A percentile compares a stretch with the other conserved stretches of the same genome.
Conservation (phyloP, 2,329 filamentous ascomycete species). For the Colletotrichum horii region DNA sequence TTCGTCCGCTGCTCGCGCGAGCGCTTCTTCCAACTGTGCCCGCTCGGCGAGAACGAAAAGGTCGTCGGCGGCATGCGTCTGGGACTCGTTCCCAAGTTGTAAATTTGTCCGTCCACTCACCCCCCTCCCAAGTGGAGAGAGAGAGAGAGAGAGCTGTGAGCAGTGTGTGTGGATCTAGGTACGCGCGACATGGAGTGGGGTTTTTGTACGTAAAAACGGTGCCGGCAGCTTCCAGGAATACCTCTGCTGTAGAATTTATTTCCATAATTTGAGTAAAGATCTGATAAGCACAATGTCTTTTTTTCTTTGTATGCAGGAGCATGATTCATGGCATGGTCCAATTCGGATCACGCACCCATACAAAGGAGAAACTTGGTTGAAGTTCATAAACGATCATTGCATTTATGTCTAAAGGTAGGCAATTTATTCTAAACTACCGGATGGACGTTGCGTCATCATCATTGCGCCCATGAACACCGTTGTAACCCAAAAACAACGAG, state of each 20-base stretch:
- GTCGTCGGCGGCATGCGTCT: constrained; percentile 58
- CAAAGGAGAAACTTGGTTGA: not conserved
- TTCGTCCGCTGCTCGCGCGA: constrained; percentile 69
- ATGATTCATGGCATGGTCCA: not conserved
- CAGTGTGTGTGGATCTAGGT: not conserved
- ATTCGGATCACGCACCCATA: not conserved
- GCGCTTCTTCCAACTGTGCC: constrained; percentile 73
- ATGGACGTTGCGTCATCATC: not conserved
- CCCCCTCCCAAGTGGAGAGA: not conserved
- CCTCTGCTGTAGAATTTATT: not conserved
- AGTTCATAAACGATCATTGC: not conserved
- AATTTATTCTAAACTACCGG: not conserved
- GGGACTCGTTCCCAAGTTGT: constrained; percentile 60
- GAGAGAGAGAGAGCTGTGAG: not conserved
- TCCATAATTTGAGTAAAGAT: not conserved
- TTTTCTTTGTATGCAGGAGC: not conserved
- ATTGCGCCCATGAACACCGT: constrained; percentile 13
- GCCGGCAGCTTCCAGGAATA: not conserved
- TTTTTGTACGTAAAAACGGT: not conserved
- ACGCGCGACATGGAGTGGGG: not conserved
- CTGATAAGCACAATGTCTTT: not conserved
- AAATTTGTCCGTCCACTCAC: constrained; percentile 18
- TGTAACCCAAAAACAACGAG: not conserved
- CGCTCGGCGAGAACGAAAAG: constrained; percentile 61
- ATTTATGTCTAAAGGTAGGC: not conserved